phyloP scores from a whole-genome alignment of 352 stramenopile species.

The Phytophthora sojae region DNA sequence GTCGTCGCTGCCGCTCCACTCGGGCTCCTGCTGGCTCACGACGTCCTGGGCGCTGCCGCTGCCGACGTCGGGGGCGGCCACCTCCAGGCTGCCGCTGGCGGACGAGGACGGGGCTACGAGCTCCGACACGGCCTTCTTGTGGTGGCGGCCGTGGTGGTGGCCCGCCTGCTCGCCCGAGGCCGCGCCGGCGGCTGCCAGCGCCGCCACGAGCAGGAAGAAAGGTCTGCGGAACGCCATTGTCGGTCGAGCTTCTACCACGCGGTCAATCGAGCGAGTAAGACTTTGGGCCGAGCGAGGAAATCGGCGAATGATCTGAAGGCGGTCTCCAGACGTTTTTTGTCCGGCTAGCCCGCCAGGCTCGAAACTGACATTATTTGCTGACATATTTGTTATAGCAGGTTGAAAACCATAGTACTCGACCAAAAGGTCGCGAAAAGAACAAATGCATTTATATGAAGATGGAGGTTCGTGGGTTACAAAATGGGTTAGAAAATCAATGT shows the following conservation, averaged over 20 bases:
- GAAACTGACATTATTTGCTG: conserved; percentile 20
- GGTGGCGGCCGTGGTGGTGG: conserved; percentile 29
- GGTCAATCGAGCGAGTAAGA: neutral
- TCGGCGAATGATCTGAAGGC: conserved; percentile 31
- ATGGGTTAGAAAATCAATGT: conserved; percentile 26
- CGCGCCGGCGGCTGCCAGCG: conserved; percentile 29
- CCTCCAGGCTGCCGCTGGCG: conserved; percentile 1
- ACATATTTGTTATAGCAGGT: conserved; percentile 23
- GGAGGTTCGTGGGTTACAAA: neutral
- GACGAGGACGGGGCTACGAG: conserved; percentile 1
- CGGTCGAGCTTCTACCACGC: neutral
- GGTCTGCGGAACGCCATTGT: conserved; percentile 37
- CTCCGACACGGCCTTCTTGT: conserved; percentile 21
- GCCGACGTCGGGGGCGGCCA: conserved; percentile 6
- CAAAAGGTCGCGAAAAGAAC: neutral
- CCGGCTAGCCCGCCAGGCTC: neutral
- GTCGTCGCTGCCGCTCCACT: conserved; percentile 37
- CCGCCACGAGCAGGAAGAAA: conserved; percentile 40
- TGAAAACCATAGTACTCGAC: too few species aligned
- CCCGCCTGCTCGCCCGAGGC: conserved; percentile 24
- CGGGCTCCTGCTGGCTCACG: conserved; percentile 28
- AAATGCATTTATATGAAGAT: neutral
- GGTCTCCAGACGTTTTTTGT: conserved; percentile 12
- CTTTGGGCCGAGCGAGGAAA: conserved; percentile 19
- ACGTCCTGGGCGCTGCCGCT: conserved; percentile 17